Conservation (phyloP, 768 basidiomycete species). For the Asterophora lycoperdoides region DNA sequence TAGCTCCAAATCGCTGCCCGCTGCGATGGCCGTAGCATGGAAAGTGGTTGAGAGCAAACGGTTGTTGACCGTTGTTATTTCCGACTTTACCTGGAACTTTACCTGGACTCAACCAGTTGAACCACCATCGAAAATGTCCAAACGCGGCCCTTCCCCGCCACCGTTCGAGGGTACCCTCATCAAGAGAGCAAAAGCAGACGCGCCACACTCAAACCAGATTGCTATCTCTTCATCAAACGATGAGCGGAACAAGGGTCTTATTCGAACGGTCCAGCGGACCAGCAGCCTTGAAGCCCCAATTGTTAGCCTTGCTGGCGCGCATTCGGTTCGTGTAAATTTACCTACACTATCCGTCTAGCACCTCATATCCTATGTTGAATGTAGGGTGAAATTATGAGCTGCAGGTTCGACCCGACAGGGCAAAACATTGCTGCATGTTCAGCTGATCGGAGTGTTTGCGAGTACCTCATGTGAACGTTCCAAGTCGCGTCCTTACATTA, state of each 20-base stretch:
- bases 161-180: conserved; percentile 51
- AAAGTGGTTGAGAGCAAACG: background rate
- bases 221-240: conserved; percentile 73
- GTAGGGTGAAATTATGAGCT: conserved; percentile 83
- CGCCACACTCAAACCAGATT: conserved; percentile 57
- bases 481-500: conserved; percentile 5
- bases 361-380: conserved; percentile 4
- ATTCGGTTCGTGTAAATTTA: conserved; percentile 53
- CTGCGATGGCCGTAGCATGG: background rate
- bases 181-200: conserved; percentile 56
- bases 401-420: conserved; percentile 92
- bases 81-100: background rate
- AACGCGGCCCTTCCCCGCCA: conserved; percentile 61
- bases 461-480: conserved; percentile 29
- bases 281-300: conserved; percentile 92
- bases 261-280: conserved; percentile 87
- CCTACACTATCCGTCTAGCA: background rate
- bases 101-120: background rate
- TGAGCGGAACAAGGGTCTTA: conserved; percentile 71
- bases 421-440: conserved; percentile 93
- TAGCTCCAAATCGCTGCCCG: background rate
- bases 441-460: conserved; percentile 85
- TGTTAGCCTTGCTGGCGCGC: conserved; percentile 82
- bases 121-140: conserved; percentile 51
- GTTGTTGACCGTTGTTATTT: conserved; percentile 14